A percentile compares a stretch with the other conserved stretches of the same genome.
phyloP scores from a whole-genome alignment of 2,329 filamentous ascomycete genomes.

The Trichoderma arundinaceum region DNA sequence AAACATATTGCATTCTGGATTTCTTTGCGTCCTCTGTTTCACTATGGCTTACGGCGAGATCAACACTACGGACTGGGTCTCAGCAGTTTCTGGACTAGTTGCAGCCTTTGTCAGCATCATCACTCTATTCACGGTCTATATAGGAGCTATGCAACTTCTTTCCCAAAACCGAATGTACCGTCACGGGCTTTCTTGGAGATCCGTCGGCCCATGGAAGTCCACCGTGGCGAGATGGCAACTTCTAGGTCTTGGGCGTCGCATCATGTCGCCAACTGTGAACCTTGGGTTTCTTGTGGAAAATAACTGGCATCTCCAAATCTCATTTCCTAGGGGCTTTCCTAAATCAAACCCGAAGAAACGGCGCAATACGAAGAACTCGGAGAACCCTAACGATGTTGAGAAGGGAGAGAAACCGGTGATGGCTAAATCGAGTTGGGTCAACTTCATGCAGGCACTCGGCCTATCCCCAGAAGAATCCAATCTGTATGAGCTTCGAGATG shows the following conservation, averaged over 20 bases:
- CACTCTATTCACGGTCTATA: background rate
- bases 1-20: too few relatives aligned
- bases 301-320: background rate
- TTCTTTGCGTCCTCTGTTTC: too few relatives aligned
- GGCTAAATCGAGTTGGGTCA: background rate
- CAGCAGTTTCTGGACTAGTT: background rate
- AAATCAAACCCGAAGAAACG: too few relatives aligned
- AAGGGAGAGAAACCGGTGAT: too few relatives aligned
- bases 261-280: background rate
- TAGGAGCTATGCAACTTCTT: background rate
- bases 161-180: background rate
- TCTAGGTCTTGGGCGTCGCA: background rate
- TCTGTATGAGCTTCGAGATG: background rate
- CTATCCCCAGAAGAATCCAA: background rate
- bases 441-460: constrained; percentile 1
- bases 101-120: background rate
- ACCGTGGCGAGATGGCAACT: background rate
- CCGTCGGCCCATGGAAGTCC: background rate
- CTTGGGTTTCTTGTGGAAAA: background rate
- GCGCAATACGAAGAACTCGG: too few relatives aligned
- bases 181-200: background rate
- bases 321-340: background rate
- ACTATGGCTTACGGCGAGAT: too few relatives aligned
- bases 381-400: background rate
- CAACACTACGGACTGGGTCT: background rate